Evolutionary conservation across 2,329 filamentous ascomycete species (phyloP).

Genomic region (Fusarium continuum): DNA sequence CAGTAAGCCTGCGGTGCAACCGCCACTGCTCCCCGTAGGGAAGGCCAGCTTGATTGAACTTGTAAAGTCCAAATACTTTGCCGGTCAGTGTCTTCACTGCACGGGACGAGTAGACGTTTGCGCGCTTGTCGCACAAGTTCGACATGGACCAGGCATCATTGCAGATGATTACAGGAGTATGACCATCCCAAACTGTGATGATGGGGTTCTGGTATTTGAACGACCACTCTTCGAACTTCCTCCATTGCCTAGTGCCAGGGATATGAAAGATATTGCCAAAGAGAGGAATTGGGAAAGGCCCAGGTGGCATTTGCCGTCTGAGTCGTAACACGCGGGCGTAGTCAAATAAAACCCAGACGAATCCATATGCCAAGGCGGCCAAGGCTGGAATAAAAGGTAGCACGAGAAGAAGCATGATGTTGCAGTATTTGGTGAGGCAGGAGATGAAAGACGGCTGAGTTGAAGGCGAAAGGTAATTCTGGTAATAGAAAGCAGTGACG

Average conservation of each 20-base stretch:
- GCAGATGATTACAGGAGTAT: slow-evolving; percentile 6
- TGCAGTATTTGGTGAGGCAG: too few species aligned
- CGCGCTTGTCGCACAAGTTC: slow-evolving; percentile 10
- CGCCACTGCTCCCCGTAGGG: neutral
- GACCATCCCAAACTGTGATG: slow-evolving; percentile 15
- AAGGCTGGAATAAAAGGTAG: too few species aligned
- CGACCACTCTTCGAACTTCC: slow-evolving; percentile 16
- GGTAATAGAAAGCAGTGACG: too few species aligned
- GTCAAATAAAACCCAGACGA: too few species aligned
- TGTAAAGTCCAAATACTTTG: slow-evolving; percentile 10
- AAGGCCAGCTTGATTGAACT: slow-evolving; percentile 16
- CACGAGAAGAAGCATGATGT: neutral
- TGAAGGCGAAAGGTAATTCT: too few species aligned
- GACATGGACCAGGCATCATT: slow-evolving; percentile 23
- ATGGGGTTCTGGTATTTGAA: slow-evolving; percentile 2
- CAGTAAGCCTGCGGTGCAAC: too few species aligned
- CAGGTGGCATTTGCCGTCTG: too few species aligned
- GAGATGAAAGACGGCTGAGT: too few species aligned
- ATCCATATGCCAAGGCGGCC: too few species aligned
- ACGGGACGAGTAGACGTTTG: slow-evolving; percentile 12
- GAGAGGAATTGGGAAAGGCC: neutral
- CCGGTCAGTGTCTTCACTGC: slow-evolving; percentile 7
- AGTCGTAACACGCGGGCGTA: too few species aligned
- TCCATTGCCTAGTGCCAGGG: slow-evolving; percentile 1
- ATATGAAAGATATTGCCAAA: slow-evolving; percentile 10